Evolutionary conservation across 176 grass and related monocot genomes (phyloP).

Genomic region (Carex pumila): DNA sequence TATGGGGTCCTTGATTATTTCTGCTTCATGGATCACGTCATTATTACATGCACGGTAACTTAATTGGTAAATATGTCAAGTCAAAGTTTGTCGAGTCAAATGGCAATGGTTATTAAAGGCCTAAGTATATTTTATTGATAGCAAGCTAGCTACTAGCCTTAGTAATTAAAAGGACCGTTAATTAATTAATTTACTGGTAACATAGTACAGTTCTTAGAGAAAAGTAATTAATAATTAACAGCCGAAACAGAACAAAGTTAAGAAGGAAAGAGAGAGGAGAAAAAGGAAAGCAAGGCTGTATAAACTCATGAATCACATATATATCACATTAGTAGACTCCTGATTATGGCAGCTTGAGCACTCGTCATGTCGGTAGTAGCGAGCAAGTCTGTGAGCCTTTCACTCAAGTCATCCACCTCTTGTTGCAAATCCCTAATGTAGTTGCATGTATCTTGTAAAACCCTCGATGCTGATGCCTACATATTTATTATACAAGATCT

Average conservation of each 20-base stretch:
- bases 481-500: not conserved
- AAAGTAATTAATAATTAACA: slow-evolving; percentile 19
- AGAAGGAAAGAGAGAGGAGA: not conserved
- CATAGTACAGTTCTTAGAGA: slow-evolving; percentile 10
- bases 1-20: not conserved
- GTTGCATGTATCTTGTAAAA: slow-evolving; percentile 77
- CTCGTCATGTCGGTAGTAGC: slow-evolving; percentile 39
- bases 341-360: slow-evolving; percentile 63
- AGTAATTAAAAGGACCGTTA: slow-evolving; percentile 5
- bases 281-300: not conserved
- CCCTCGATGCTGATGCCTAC: slow-evolving; percentile 50
- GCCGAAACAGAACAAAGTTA: not conserved
- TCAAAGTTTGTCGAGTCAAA: not conserved
- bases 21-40: not conserved
- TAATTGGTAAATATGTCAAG: not conserved
- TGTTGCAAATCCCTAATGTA: slow-evolving; percentile 78
- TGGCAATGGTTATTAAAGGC: not conserved
- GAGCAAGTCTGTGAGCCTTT: slow-evolving; percentile 58
- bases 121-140: slow-evolving; percentile 2
- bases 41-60: not conserved
- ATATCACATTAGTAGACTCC: slow-evolving; percentile 69
- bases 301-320: not conserved
- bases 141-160: not conserved
- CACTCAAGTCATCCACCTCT: slow-evolving; percentile 68
- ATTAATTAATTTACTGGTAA: not conserved